Base-by-base conservation (phyloP, 768 basidiomycete species). In the Pleurotus giganteus region DNA sequence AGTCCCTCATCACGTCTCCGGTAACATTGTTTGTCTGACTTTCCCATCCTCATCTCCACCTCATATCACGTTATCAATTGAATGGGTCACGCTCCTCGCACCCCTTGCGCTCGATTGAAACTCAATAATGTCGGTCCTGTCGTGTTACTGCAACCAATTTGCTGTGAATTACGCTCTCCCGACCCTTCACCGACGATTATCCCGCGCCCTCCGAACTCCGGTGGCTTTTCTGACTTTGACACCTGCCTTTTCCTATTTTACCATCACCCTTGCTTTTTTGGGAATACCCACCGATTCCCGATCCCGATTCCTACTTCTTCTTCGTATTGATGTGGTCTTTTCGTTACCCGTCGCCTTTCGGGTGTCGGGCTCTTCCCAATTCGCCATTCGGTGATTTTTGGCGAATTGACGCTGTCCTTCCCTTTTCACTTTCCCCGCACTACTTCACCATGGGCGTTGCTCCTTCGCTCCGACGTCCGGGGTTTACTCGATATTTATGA, bases 391-490 rank as follows among this genome's bases (percentile, higher is more conserved):
- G 28, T 27, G 17, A 24, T 47, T 70, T 76, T 76, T 58, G 51
- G 74, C 76, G 79, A 81, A 70, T n/a, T n/a, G n/a, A n/a, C n/a
- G n/a, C n/a, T n/a, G n/a, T n/a, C n/a, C n/a, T n/a, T n/a, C n/a
- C n/a, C 71, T 76, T 68, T 66, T 61, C 66, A 24, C 29, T 39
- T 37, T 17, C n/a, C 23, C 76, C 72, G 67, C 60, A 56, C 63
- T 53, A 61, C 57, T 58, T 62, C 32, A 42, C 28, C 54, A 46
- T 57, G 54, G 31, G 55, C 53, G 26, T 53, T 64, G 58, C 60
- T 65, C 66, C 66, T 60, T 50, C 31, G 32, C 24, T 36, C 60
- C 57, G 58, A 55, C 54, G 45, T 49, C 53, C 55, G 27, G 53
- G 51, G 47, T 45, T 50, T 47, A 46, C 46, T 57, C 55, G 58